phyloP scores from a whole-genome alignment of 106 monocot genomes.

The Allium fistulosum region DNA sequence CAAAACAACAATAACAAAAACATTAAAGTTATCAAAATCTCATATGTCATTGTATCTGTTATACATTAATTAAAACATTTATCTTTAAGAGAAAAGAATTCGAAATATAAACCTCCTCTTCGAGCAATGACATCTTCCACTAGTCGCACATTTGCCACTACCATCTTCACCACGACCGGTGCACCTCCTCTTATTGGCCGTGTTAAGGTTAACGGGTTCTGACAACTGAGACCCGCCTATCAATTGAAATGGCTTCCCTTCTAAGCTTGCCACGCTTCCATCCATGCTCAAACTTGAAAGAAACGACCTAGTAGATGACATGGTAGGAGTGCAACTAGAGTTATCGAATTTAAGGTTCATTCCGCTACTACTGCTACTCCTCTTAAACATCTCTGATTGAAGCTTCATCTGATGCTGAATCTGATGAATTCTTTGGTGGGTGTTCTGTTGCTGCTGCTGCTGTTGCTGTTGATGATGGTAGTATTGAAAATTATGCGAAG shows the following conservation, averaged over 20 bases:
- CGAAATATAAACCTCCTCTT: constrained; percentile 30
- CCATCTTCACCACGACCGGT: constrained; percentile 41
- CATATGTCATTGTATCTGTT: too few species aligned
- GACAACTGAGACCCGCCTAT: constrained; percentile 29
- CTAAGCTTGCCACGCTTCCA: constrained; percentile 29
- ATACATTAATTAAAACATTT: too few species aligned
- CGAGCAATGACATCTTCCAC: constrained; percentile 41
- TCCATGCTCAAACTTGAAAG: constrained; percentile 47
- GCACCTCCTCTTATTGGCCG: constrained; percentile 31
- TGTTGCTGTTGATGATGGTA: constrained; percentile 18
- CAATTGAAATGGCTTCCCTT: constrained; percentile 31
- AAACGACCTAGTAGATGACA: constrained; percentile 37
- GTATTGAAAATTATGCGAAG: constrained; percentile 31
- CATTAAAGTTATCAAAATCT: not conserved
- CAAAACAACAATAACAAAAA: not conserved
- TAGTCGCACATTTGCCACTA: constrained; percentile 33
- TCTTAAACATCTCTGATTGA: constrained; percentile 55
- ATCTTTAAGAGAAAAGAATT: too few species aligned
- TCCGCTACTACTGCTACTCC: constrained; percentile 50
- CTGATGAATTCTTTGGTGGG: constrained; percentile 32
- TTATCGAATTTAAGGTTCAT: constrained; percentile 63
- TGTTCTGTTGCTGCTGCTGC: constrained; percentile 46
- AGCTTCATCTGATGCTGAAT: constrained; percentile 65
- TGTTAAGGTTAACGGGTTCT: constrained; percentile 20
- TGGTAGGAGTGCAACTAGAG: constrained; percentile 24